Conservation (phyloP, 176 grass and related monocot genomes). For the Oryza punctata region DNA sequence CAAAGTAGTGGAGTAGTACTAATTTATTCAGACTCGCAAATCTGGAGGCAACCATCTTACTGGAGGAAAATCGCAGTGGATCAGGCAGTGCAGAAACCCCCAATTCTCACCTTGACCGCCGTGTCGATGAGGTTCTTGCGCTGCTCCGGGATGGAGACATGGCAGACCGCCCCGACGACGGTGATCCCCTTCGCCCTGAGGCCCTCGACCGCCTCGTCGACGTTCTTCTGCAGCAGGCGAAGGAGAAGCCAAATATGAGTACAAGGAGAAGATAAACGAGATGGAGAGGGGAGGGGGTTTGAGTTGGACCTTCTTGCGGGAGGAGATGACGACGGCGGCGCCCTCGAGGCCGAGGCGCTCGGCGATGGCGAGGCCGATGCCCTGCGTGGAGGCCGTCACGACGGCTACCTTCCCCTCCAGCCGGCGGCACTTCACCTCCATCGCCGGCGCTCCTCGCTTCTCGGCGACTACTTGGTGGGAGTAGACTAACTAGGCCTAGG, state of each 20-base stretch:
- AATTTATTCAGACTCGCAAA: conserved; percentile 6
- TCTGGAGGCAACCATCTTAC: not conserved
- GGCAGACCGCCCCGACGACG: conserved; percentile 70
- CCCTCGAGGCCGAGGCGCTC: conserved; percentile 87
- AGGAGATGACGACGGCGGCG: conserved; percentile 90
- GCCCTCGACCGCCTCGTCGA: conserved; percentile 68
- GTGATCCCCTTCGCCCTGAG: conserved; percentile 78
- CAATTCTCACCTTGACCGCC: conserved; percentile 61
- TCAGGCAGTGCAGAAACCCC: not conserved
- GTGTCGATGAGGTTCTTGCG: conserved; percentile 76
- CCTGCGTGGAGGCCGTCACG: conserved; percentile 87
- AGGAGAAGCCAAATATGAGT: not conserved
- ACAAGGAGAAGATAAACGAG: too few species aligned
- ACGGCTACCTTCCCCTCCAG: conserved; percentile 88
- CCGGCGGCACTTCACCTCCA: conserved; percentile 62
- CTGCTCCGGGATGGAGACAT: conserved; percentile 78
- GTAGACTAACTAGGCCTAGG: too few species aligned
- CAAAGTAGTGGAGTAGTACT: not conserved
- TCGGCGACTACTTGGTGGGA: not conserved
- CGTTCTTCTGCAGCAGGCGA: conserved; percentile 69
- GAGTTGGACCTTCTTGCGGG: conserved; percentile 75
- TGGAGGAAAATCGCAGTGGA: not conserved
- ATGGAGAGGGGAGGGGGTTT: not conserved
- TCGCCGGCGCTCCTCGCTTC: conserved; percentile 10
- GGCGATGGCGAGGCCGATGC: conserved; percentile 87